These are phyloP conservation scores for Cymodocea nodosa DNA, from an alignment of 116 monocot genomes.

Conservation along the genomic window DNA sequence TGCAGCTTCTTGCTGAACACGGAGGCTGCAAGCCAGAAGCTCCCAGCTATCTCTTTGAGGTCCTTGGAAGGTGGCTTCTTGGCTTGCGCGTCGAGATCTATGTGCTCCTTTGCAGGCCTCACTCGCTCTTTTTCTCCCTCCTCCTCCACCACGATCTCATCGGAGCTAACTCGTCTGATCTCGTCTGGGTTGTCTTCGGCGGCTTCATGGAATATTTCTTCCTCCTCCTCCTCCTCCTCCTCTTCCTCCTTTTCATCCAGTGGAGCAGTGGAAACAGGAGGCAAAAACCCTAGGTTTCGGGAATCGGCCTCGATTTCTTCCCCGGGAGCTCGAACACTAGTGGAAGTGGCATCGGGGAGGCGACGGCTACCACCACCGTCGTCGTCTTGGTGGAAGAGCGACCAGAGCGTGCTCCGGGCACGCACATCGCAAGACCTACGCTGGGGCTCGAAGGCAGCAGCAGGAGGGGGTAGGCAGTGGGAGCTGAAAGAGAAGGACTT, in stretches of 20 bases:
- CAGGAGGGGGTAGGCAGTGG: conserved; percentile 3
- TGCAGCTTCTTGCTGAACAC: conserved; percentile 43
- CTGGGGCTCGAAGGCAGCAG: conserved; percentile 35
- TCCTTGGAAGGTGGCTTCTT: conserved; percentile 29
- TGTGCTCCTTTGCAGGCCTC: conserved; percentile 58
- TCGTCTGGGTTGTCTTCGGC: neutral
- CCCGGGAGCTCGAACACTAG: conserved; percentile 5
- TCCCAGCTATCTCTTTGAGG: conserved; percentile 47
- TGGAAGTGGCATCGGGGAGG: neutral
- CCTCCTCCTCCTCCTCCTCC: neutral
- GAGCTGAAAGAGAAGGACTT: conserved; percentile 49
- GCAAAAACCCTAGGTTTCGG: conserved; percentile 9
- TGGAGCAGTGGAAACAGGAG: neutral
- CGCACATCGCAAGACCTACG: conserved; percentile 74
- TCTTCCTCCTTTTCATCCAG: conserved; percentile 8
- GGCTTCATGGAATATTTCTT: conserved; percentile 1
- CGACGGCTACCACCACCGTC: neutral
- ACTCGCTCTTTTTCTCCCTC: conserved; percentile 4
- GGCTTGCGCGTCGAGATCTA: conserved; percentile 36
- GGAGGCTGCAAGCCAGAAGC: conserved; percentile 56
- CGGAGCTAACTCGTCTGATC: neutral
- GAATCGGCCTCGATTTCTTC: conserved; percentile 6
- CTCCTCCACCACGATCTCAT: neutral
- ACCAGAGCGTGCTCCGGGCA: conserved; percentile 46
- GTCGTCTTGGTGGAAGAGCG: conserved; percentile 65